Evolutionary conservation across 495 filamentous ascomycete species (phyloP), one percentile per base, ranked within the genome.

Genomic region (Cryomyces minteri): DNA sequence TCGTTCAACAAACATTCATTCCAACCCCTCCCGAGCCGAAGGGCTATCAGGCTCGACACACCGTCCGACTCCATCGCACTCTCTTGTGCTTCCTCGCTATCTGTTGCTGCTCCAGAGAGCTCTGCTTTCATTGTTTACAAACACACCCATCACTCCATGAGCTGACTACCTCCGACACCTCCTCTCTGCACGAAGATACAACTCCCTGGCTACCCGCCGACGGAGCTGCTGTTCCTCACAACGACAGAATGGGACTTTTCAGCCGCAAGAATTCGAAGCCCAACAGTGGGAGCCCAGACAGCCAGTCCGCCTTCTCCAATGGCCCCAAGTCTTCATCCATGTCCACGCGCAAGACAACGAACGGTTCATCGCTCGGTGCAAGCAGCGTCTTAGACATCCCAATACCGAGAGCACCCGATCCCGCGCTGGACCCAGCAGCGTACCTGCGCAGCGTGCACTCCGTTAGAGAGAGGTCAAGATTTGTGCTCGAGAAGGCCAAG

Each of bases 371-470:
- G 18, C 18, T 25, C 18, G 18, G 18, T 25, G 18, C 18, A 25
- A 25, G 18, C 18, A 25, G 18, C 18, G 18, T 25, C 18, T 69
- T 68, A 38, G 71, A 77, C 54, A 66, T 93, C 49, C 70, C 84
- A 43, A 73, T 95, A 28, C 84, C 90, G 43, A 80, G 73, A 58
- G 74, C 85, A 4, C 88, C 90, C 37, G 90, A 96, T 66, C 88
- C 90, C 53, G 73, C 74, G 42, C 68, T 92, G 51, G 88, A 98
- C 58, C 90, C 90, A 11, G 88, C 83, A 10, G 87, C 77, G 44
- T 98, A 96, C 63, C 75, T 98, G 47, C 72, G 82, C 50, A 96
- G 88, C 62, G 77, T 98, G 52, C 76, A 84, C 57, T 76, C 90
- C 18, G 86, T 98, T 7, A 73, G 92, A 31, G 83, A 94, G 54